phyloP scores from a whole-genome alignment of 768 basidiomycete genomes.

The Mycena belliarum region DNA sequence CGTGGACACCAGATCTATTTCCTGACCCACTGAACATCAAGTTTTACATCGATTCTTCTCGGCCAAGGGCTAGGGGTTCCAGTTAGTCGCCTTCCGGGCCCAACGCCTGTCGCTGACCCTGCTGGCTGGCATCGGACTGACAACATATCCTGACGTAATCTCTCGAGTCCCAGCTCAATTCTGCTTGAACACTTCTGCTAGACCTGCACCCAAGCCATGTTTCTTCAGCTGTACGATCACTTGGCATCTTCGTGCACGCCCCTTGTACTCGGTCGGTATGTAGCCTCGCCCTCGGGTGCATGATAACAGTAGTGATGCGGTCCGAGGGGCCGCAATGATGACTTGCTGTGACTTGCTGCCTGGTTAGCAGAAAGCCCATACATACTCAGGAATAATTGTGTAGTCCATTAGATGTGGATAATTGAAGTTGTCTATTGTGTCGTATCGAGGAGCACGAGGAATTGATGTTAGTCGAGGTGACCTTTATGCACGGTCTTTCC shows the following conservation, averaged over 20 bases:
- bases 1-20: no score
- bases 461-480: background rate
- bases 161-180: no score
- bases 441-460: constrained; percentile 7
- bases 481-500: constrained; percentile 3
- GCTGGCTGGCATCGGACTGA: no score
- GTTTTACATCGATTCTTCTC: no score
- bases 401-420: background rate
- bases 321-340: constrained; percentile 15
- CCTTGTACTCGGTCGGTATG: background rate
- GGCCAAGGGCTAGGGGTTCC: no score
- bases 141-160: no score
- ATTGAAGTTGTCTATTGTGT: background rate
- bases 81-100: no score
- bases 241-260: background rate
- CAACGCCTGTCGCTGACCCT: no score
- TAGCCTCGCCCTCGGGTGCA: background rate
- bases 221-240: no score
- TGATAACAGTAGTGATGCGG: constrained; percentile 15
- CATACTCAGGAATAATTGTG: background rate
- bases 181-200: no score
- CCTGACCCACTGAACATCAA: no score
- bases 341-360: background rate
- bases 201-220: no score
- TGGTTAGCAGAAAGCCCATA: background rate